These are phyloP conservation scores for Rhizopus microsporus DNA, from an alignment of 371 early-diverging fungal genomes.

Conservation along the genomic window DNA sequence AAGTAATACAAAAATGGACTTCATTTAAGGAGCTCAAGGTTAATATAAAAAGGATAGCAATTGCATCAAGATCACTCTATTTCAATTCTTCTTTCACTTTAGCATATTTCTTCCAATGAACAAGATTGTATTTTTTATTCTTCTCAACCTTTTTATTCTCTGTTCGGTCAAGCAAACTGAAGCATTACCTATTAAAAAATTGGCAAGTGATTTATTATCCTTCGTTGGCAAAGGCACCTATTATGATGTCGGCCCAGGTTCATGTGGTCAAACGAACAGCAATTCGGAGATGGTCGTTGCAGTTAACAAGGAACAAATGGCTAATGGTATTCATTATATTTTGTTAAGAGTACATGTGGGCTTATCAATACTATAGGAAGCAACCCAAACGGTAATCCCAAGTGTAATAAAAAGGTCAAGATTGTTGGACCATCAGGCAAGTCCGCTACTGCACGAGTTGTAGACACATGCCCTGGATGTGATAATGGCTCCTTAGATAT, in stretches of 20 bases:
- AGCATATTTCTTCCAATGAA: too few species aligned
- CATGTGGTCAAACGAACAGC: constrained; percentile 30
- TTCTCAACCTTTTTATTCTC: background rate
- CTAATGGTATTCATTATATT: constrained; percentile 19
- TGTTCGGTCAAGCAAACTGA: background rate
- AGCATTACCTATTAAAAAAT: background rate
- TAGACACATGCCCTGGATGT: constrained; percentile 22
- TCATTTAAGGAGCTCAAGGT: too few species aligned
- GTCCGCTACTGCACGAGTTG: constrained; percentile 7
- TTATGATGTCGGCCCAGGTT: constrained; percentile 33
- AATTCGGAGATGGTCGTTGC: constrained; percentile 37
- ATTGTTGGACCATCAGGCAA: constrained; percentile 14
- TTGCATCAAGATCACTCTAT: too few species aligned
- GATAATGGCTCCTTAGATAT: constrained; percentile 14
- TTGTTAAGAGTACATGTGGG: background rate
- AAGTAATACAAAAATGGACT: too few species aligned
- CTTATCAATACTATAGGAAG: constrained; percentile 18
- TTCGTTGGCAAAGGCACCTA: constrained; percentile 28
- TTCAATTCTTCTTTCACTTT: too few species aligned
- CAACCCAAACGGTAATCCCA: constrained; percentile 27
- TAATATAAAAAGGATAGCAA: too few species aligned
- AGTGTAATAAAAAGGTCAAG: constrained; percentile 16
- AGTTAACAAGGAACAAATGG: constrained; percentile 30
- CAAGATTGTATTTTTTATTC: too few species aligned
- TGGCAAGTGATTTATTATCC: background rate